These are phyloP conservation scores for Tulasnella sp. DNA, from an alignment of 768 basidiomycete species.

Conservation along the genomic window DNA sequence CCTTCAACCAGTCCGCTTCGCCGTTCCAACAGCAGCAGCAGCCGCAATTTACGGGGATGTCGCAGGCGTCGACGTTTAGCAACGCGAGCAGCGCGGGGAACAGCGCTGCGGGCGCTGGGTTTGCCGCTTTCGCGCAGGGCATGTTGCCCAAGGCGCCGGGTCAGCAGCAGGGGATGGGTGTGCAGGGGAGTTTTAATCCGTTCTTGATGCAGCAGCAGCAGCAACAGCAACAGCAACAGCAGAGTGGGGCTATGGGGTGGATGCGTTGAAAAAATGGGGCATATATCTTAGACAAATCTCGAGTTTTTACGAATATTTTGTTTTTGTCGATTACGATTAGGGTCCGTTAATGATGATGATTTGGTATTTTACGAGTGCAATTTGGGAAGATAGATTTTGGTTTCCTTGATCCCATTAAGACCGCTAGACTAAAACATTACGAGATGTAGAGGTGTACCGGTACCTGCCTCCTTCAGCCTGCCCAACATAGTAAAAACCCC, in stretches of 20 bases:
- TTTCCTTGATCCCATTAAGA: too few relatives aligned
- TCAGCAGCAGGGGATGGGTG: conserved; percentile 35
- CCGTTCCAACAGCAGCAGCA: conserved; percentile 11
- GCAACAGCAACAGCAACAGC: conserved; percentile 27
- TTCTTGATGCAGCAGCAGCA: too few relatives aligned
- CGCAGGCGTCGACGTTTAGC: conserved; percentile 30
- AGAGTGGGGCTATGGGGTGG: neutral
- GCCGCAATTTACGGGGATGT: conserved; percentile 8
- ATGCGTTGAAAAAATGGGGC: conserved; percentile 4
- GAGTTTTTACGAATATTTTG: too few relatives aligned
- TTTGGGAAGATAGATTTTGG: neutral
- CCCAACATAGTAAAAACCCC: too few relatives aligned
- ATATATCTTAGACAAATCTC: too few relatives aligned
- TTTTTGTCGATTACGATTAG: too few relatives aligned
- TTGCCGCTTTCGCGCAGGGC: conserved; percentile 32
- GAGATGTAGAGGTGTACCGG: too few relatives aligned
- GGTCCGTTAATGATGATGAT: neutral
- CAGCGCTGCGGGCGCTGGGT: conserved; percentile 35
- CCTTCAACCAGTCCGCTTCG: neutral
- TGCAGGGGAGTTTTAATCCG: conserved; percentile 24
- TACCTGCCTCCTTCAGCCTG: neutral
- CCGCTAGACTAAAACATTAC: too few relatives aligned
- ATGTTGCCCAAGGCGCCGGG: conserved; percentile 27
- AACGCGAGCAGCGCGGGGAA: conserved; percentile 29
- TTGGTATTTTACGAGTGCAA: neutral